Evolutionary conservation across 208 protist genomes (phyloP).

Genomic region (Trypanosoma mega): DNA sequence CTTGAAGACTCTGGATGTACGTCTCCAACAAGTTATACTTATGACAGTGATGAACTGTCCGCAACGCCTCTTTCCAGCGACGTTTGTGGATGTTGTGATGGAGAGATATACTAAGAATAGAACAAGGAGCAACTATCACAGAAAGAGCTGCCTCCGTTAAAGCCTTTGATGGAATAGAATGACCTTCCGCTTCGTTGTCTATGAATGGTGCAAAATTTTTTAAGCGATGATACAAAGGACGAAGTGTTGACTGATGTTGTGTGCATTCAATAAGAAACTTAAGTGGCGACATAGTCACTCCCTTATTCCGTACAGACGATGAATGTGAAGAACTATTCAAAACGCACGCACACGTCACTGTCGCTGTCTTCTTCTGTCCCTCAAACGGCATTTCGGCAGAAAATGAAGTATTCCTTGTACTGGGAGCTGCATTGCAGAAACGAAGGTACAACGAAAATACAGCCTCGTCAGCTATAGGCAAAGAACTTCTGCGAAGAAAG

Average conservation of each 20-base stretch:
- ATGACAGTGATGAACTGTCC: conserved; percentile 22
- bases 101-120: conserved; percentile 25
- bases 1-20: conserved; percentile 13
- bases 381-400: background rate
- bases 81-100: conserved; percentile 14
- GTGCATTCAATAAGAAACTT: conserved; percentile 14
- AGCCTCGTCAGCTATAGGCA: conserved; percentile 24
- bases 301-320: background rate
- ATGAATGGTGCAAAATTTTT: conserved; percentile 1
- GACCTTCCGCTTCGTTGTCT: background rate
- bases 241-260: conserved; percentile 16
- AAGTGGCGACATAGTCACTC: background rate
- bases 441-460: conserved; percentile 22
- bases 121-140: conserved; percentile 20
- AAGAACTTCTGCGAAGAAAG: conserved; percentile 26
- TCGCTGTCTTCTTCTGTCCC: no score
- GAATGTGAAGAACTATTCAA: no score
- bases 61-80: conserved; percentile 19
- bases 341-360: no score
- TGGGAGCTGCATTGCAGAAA: background rate
- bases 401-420: background rate
- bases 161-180: background rate
- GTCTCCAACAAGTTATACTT: conserved; percentile 14
- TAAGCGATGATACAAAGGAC: conserved; percentile 21
- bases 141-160: background rate